Percentiles rank a stretch among this genome's conserved stretches.
Evolutionary conservation across 1,284 basidiomycete species (phyloP).

Genomic region (Hypsizygus ulmarius): DNA sequence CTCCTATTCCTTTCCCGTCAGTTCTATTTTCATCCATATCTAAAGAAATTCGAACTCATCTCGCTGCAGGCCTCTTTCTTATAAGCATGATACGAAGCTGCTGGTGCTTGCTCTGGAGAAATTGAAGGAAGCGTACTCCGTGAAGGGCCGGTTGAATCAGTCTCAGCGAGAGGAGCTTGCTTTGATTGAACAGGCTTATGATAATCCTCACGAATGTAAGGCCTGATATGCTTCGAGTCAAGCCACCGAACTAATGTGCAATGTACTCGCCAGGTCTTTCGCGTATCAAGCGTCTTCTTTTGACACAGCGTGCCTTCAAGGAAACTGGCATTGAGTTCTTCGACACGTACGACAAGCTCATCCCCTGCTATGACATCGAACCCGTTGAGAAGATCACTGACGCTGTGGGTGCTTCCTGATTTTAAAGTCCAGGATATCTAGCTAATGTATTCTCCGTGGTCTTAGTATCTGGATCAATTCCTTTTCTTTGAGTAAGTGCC

Average conservation of each 20-base stretch:
- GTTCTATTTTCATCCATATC: conserved; percentile 22
- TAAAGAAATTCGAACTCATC: conserved; percentile 3
- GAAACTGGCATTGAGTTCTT: conserved; percentile 95
- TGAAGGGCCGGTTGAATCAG: conserved; percentile 93
- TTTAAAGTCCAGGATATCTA: not conserved
- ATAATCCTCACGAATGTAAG: conserved; percentile 88
- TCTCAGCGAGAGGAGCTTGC: conserved; percentile 96
- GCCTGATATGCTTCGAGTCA: too few species aligned
- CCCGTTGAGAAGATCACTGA: conserved; percentile 99
- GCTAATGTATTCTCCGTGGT: conserved; percentile 22
- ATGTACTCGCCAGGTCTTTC: conserved; percentile 70
- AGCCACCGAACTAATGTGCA: conserved; percentile 2
- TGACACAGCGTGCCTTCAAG: conserved; percentile 97
- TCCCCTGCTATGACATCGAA: conserved; percentile 97
- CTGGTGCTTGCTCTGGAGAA: conserved; percentile 94
- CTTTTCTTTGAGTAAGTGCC: conserved; percentile 68
- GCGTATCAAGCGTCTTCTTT: conserved; percentile 91
- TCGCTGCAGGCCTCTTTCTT: conserved; percentile 74
- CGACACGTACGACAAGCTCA: conserved; percentile 95
- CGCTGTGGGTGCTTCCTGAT: conserved; percentile 52
- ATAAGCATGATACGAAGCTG: conserved; percentile 97
- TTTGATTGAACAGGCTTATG: conserved; percentile 95
- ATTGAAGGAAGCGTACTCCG: conserved; percentile 97
- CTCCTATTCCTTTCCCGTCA: conserved; percentile 95
- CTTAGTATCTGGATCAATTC: conserved; percentile 87